Evolutionary conservation across 2,329 filamentous ascomycete genomes (phyloP), one percentile per base, ranked within the genome.

Genomic region (Cadophora sp.): DNA sequence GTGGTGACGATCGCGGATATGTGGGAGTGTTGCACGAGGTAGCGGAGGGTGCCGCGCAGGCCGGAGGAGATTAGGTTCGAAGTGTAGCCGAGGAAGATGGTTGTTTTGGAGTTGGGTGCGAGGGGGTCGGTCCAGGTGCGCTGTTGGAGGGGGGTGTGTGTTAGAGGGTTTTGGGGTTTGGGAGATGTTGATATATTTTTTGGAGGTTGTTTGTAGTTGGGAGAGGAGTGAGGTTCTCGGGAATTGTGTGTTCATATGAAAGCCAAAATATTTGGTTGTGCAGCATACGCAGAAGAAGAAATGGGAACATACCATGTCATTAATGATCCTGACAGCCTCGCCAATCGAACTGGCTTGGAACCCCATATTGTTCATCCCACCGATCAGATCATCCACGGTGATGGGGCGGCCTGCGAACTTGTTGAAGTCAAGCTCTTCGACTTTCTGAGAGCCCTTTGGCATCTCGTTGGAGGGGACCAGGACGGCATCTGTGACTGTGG

Each of bases 1-100:
- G 96, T 97, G 27, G 96, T 97, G 68, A 99, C 96, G 75, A 99
- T 93, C 72, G 91, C 92, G 0, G 93, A 96, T 70, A 99, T 89
- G 78, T 98, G 94, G 70, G 89, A 90, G 81, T 99, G 94, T 81
- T 98, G 87, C 53, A 96, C 94, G 0, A 99, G 87, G 82, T 94
- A 99, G 65, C 96, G 92, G 71, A 99, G 83, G 43, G 94, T 94
- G 72, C 97, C 94, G 63, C 96, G 89, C 36, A 99, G 87, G 9
- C 96, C 96, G 3, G 95, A 99, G 0, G 96, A 98, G 76, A 99
- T 97, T 74, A 99, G 85, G 78, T 99, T 99, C 60, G 93, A 97
- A 11, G 96, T 99, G 82, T 97, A 99, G 66, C 96, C 96, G 9
- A 99, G 87, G 80, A 99, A 98, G 74, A 99, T 95, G 68, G 96